A percentile compares a stretch with the other conserved stretches of the same genome.
Evolutionary conservation across 2,329 filamentous ascomycete species (phyloP).

Genomic region (Colletotrichum caudatum): DNA sequence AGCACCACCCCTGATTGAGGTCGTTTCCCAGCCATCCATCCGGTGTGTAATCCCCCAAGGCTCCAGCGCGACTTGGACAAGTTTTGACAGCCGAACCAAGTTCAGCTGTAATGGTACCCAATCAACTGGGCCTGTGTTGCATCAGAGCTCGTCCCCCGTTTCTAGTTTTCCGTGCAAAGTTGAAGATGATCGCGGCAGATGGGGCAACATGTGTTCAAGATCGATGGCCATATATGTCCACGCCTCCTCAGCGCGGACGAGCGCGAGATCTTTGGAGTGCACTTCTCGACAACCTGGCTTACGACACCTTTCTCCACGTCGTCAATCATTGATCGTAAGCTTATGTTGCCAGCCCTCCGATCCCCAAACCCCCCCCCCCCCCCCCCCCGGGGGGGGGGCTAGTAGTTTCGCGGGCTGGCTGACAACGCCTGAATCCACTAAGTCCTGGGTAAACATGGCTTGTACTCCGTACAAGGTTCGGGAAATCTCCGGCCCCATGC

Average conservation of each 20-base stretch:
- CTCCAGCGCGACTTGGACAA: slow-evolving; percentile 10
- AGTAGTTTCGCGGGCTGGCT: neutral
- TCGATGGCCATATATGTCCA: slow-evolving; percentile 18
- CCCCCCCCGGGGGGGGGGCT: slow-evolving; percentile 26
- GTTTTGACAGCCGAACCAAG: neutral
- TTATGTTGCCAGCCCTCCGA: slow-evolving; percentile 27
- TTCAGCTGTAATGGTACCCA: slow-evolving; percentile 3
- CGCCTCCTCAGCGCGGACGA: slow-evolving; percentile 25
- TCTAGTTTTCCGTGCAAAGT: slow-evolving; percentile 16
- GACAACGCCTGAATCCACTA: slow-evolving; percentile 19
- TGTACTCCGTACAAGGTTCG: neutral
- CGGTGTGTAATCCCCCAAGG: slow-evolving; percentile 16
- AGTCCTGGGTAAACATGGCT: neutral
- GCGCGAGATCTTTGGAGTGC: slow-evolving; percentile 33
- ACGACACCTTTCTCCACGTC: slow-evolving; percentile 19
- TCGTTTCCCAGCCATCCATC: slow-evolving; percentile 20
- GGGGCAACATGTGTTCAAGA: slow-evolving; percentile 15
- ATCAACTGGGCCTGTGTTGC: slow-evolving; percentile 18
- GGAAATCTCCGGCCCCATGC: slow-evolving; percentile 1
- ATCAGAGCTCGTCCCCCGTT: slow-evolving; percentile 18
- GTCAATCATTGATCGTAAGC: slow-evolving; percentile 16
- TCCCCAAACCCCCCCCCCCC: slow-evolving; percentile 4
- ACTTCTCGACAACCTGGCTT: slow-evolving; percentile 23
- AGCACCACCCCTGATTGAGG: neutral
- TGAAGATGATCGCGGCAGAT: slow-evolving; percentile 25